Evolutionary conservation across 225 moss, liverwort and hornwort species (phyloP), one percentile per base, ranked within the genome.

Genomic region (Pseudisothecium myosuroides): DNA sequence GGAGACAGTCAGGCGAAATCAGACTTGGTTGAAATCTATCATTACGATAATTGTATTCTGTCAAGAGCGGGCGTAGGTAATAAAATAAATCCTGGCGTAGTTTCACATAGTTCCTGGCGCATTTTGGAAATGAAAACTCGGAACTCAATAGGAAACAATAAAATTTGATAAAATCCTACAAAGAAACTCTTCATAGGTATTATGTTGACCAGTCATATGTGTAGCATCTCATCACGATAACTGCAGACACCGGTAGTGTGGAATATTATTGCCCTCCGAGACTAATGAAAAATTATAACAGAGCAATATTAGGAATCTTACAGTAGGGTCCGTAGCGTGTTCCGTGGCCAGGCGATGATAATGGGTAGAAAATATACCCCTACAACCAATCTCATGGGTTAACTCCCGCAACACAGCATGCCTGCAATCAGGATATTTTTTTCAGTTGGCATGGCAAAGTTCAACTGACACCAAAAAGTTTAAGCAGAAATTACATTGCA

Each of bases 291-390:
- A 55, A 81, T 27, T 11, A 67, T 39, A 71, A 69, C 24, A n/a
- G 81, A 17, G 59, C 32, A 50, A 75, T 64, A 84, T 80, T 59
- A 50, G 75, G 78, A 55, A 80, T 90, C 94, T 89, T 93, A 99
- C 99, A 86, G 91, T 91, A 64, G 94, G 83, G 75, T 97, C 95
- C 29, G 91, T 80, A 54, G 93, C 92, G 85, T 95, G 96, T 54
- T 96, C 94, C 27, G 94, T 91, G 36, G 99, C 97, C 86, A 99
- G 97, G 61, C 96, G 96, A 91, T 99, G 99, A 90, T 99, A 99
- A 85, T 99, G 99, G 37, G 99, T 99, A 69, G 99, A 96, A 91
- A 99, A 99, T 88, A 99, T 93, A 87, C 99, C 99, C 91, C 99
- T 91, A 87, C 99, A 99, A 24, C 97, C 97, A 88, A 94, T 91